Evolutionary conservation across 2,329 filamentous ascomycete genomes (phyloP).

Genomic region (Helotiales sp.): DNA sequence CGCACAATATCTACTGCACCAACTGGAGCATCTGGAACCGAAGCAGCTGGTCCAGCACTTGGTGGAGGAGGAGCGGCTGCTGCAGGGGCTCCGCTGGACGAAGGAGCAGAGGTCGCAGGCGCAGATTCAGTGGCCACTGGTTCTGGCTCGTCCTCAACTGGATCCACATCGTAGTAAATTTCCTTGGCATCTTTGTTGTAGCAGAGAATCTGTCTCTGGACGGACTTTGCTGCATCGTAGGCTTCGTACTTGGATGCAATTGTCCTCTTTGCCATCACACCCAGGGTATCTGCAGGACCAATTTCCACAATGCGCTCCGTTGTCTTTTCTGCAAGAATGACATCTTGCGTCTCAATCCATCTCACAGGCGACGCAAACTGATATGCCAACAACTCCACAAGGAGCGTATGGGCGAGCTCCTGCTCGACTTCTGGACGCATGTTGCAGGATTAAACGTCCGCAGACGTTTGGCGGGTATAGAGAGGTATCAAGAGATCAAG

Average conservation of each 20-base stretch:
- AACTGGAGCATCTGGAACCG: constrained; percentile 85
- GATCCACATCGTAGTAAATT: constrained; percentile 99
- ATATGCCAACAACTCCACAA: constrained; percentile 98
- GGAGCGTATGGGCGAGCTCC: constrained; percentile 96
- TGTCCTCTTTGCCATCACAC: constrained; percentile 96
- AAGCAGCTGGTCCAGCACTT: constrained; percentile 82
- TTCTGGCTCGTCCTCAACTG: constrained; percentile 86
- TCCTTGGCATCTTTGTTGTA: constrained; percentile 99
- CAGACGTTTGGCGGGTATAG: constrained; percentile 32
- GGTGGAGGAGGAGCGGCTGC: constrained; percentile 63
- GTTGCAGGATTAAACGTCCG: constrained; percentile 48
- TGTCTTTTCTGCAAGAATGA: constrained; percentile 93
- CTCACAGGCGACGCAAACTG: constrained; percentile 98
- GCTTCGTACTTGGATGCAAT: constrained; percentile 97
- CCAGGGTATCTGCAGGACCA: constrained; percentile 93
- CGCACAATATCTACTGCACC: constrained; percentile 89
- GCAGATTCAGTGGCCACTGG: constrained; percentile 53
- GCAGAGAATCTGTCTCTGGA: constrained; percentile 96
- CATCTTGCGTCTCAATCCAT: constrained; percentile 99
- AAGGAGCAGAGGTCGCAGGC: constrained; percentile 49
- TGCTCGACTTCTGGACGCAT: constrained; percentile 99
- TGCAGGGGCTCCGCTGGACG: constrained; percentile 58
- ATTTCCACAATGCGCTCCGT: constrained; percentile 98
- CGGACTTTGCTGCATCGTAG: constrained; percentile 94
- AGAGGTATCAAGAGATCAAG: constrained; percentile 29